phyloP scores from a whole-genome alignment of 371 early-diverging fungal genomes.

The Rhizopus sp. region DNA sequence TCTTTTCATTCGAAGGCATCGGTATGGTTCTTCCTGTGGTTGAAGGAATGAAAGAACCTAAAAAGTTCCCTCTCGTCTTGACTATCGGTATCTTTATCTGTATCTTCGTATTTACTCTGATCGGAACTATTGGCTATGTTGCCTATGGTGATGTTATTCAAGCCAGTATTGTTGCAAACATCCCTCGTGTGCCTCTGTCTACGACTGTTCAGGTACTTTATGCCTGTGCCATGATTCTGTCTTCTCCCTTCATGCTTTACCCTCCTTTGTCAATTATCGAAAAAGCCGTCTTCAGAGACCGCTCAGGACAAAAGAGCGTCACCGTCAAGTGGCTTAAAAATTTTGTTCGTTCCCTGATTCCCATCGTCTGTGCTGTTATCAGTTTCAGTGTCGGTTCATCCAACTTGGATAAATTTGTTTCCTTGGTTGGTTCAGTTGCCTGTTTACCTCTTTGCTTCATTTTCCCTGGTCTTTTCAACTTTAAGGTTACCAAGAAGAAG shows the following conservation, averaged over 20 bases:
- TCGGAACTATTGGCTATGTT: conserved; percentile 74
- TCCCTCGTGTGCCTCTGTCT: conserved; percentile 54
- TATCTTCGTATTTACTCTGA: conserved; percentile 62
- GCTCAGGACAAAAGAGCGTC: conserved; percentile 30
- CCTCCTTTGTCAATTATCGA: conserved; percentile 77
- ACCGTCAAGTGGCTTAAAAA: conserved; percentile 74
- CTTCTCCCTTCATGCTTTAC: conserved; percentile 77
- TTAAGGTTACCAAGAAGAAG: conserved; percentile 43
- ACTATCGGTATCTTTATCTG: conserved; percentile 60
- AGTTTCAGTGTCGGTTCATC: conserved; percentile 64
- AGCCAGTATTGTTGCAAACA: conserved; percentile 71
- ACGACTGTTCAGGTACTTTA: conserved; percentile 69
- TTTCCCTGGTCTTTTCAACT: conserved; percentile 69
- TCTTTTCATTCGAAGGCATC: conserved; percentile 87
- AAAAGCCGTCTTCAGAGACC: conserved; percentile 46
- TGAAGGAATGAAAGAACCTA: conserved; percentile 63
- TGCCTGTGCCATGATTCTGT: conserved; percentile 75
- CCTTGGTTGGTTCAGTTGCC: conserved; percentile 52
- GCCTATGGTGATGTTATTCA: conserved; percentile 72
- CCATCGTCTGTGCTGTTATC: conserved; percentile 57
- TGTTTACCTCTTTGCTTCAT: conserved; percentile 50
- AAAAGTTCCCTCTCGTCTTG: conserved; percentile 65
- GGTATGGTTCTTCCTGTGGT: conserved; percentile 52
- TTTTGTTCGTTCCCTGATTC: conserved; percentile 52
- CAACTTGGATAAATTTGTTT: conserved; percentile 74